Conservation (phyloP, 176 grass and related monocot species). For the Eremochloa ophiuroides region DNA sequence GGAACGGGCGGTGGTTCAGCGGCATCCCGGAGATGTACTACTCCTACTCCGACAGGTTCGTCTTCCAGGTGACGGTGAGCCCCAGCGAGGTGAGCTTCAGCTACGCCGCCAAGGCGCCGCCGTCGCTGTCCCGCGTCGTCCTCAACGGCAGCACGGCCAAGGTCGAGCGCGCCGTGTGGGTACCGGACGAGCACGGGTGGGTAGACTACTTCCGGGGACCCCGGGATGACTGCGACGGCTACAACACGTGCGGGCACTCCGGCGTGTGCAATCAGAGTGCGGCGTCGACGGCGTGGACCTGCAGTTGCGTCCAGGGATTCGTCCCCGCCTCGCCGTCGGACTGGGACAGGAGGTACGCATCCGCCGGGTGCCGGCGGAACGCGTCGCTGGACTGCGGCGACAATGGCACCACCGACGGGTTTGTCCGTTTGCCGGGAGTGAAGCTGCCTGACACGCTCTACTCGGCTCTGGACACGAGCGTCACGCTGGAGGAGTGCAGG, state of each 20-base stretch:
- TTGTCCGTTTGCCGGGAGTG: background rate
- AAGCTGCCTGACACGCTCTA: constrained; percentile 31
- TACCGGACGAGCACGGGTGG: background rate
- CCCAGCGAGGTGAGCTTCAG: constrained; percentile 17
- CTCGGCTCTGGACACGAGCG: background rate
- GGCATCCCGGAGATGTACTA: constrained; percentile 26
- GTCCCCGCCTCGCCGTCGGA: background rate
- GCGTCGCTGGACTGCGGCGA: background rate
- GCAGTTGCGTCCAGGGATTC: constrained; percentile 30
- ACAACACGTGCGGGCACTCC: constrained; percentile 25
- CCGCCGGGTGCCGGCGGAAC: constrained; percentile 24
- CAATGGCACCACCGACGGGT: background rate
- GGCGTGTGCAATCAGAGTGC: constrained; percentile 16
- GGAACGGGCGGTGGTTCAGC: constrained; percentile 32
- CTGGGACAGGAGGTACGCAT: constrained; percentile 3
- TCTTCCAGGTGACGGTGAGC: background rate
- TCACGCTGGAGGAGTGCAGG: constrained; percentile 11
- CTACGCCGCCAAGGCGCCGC: background rate
- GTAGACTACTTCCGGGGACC: background rate
- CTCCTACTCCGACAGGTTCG: background rate
- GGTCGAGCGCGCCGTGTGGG: constrained; percentile 14
- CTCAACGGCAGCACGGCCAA: background rate
- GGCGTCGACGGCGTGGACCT: background rate
- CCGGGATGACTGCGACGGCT: background rate
- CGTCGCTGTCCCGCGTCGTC: constrained; percentile 1